Evolutionary conservation across 495 filamentous ascomycete genomes (phyloP).

Genomic region (Penicillium cinerascens): DNA sequence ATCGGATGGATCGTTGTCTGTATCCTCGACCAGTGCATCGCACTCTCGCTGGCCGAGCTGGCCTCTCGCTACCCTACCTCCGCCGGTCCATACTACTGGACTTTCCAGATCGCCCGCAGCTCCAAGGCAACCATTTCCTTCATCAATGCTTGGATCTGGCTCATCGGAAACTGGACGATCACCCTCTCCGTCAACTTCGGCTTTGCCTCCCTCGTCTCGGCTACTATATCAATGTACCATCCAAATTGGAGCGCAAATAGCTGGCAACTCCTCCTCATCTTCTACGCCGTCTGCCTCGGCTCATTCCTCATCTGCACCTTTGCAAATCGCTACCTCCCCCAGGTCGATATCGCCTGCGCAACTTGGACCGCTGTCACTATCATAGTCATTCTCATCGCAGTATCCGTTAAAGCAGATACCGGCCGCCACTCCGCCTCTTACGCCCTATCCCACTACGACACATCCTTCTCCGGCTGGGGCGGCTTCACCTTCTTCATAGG

Average conservation of each 20-base stretch:
- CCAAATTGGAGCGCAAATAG: constrained; percentile 49
- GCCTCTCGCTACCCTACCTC: constrained; percentile 50
- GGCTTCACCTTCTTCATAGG: constrained; percentile 50
- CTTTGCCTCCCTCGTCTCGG: constrained; percentile 56
- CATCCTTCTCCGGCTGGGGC: constrained; percentile 43
- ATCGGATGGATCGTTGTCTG: constrained; percentile 42
- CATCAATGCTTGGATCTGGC: constrained; percentile 64
- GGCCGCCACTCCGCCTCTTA: constrained; percentile 43
- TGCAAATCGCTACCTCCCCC: constrained; percentile 53
- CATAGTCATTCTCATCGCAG: constrained; percentile 36
- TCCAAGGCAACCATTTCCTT: constrained; percentile 51
- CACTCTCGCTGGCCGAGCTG: constrained; percentile 44
- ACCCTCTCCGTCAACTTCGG: constrained; percentile 68
- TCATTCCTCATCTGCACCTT: constrained; percentile 54
- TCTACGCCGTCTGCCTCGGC: constrained; percentile 53
- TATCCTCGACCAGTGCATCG: constrained; percentile 37
- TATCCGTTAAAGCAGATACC: constrained; percentile 40
- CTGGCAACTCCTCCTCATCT: constrained; percentile 60
- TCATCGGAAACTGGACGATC: constrained; percentile 68
- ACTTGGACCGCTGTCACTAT: constrained; percentile 38
- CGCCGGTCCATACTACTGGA: constrained; percentile 51
- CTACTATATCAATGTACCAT: constrained; percentile 54
- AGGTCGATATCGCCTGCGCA: constrained; percentile 51
- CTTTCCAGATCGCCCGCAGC: constrained; percentile 34
- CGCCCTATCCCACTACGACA: constrained; percentile 48